These are phyloP conservation scores for Diutina rugosa DNA, from an alignment of 1,139 yeast species.

Conservation along the genomic window DNA sequence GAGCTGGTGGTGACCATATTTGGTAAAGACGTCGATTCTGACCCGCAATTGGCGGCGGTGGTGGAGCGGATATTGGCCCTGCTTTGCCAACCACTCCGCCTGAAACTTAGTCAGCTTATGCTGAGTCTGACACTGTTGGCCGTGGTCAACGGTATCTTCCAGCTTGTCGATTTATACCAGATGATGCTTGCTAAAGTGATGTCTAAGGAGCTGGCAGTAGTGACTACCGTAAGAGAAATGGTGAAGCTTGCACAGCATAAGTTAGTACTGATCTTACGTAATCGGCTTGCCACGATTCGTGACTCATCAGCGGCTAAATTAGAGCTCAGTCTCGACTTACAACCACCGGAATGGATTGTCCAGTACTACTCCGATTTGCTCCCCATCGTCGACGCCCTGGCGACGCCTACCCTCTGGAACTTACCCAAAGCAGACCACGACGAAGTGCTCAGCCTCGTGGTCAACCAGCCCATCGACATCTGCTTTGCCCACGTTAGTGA, in stretches of 20 bases:
- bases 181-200: constrained; percentile 52
- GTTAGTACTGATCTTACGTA: constrained; percentile 24
- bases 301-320: constrained; percentile 28
- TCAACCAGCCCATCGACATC: constrained; percentile 37
- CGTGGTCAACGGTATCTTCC: constrained; percentile 44
- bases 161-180: constrained; percentile 52
- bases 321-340: constrained; percentile 33
- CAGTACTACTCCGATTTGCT: constrained; percentile 40
- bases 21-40: constrained; percentile 73
- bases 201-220: background rate
- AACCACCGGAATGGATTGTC: constrained; percentile 66
- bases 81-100: constrained; percentile 29
- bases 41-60: constrained; percentile 26
- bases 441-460: constrained; percentile 21
- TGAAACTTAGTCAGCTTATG: constrained; percentile 54
- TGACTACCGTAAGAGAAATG: constrained; percentile 13
- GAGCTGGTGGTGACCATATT: constrained; percentile 22
- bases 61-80: constrained; percentile 18
- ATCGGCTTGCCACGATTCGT: constrained; percentile 27
- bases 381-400: constrained; percentile 32
- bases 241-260: constrained; percentile 24
- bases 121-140: constrained; percentile 50
- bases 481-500: constrained; percentile 18
- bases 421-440: constrained; percentile 19
- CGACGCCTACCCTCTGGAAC: constrained; percentile 22